Base-by-base conservation (phyloP, 176 grass and related monocot species). In the Triticum dicoccoides region DNA sequence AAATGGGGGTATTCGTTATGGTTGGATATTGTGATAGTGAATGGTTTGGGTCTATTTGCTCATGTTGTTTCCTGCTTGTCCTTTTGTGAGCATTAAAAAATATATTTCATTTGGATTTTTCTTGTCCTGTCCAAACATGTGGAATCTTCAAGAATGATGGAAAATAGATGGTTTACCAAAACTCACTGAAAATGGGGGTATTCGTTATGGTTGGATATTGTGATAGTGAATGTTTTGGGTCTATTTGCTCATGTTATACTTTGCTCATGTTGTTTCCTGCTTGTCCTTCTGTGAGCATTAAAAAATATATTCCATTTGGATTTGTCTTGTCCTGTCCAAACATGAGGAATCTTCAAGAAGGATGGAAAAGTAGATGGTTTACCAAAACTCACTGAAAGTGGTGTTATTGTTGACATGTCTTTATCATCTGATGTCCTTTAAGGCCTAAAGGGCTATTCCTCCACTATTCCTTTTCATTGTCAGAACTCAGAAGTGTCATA, bases 321-420 rank as follows among this genome's bases (percentile, higher is more conserved):
- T 35, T 76, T 75, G 41, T 32, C 44, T 82, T 82, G 34, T 7
- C 32, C 34, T 82, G 42, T 56, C 61, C 9, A 82, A 68, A 75
- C 33, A 69, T 61, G 25, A 66, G 44, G 35, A 77, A 61, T 76
- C 45, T 77, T 82, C 5, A 82, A 59, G 15, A 45, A 74, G 23
- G 59, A 64, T 29, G 4, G 6, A 21, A 61, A 58, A 4, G n/a
- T 33, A 37, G 74, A 68, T 61, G 21, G 69, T 83, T 67, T 65
- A 86, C 52, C 41, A 61, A 52, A 86, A 61, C 75, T 83, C 66
- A 1, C 45, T 24, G 17, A 65, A 64, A 41, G 38, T 17, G 44
- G 30, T 79, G 11, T 75, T 87, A 9, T 75, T 87, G 89, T 84
- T 87, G 61, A 29, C 27, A 68, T 91, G 85, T 91, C 75, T n/a